These are phyloP conservation scores for Exophiala lecanii-corni DNA, from an alignment of 2,329 filamentous ascomycete species.

Conservation along the genomic window DNA sequence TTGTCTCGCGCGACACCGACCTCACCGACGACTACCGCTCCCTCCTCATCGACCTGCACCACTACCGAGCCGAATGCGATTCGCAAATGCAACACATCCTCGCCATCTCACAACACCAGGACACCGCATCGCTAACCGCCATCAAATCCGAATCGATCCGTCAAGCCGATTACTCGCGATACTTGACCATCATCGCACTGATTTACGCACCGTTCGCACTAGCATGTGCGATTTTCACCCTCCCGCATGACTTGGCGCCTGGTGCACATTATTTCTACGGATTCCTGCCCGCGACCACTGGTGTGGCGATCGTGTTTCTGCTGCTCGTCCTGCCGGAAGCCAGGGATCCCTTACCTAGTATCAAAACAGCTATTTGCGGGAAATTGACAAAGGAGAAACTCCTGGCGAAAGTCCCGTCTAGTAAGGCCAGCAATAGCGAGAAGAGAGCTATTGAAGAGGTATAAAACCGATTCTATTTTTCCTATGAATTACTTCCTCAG, in stretches of 20 bases:
- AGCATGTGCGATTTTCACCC: constrained; percentile 21
- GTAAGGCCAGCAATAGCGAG: constrained; percentile 3
- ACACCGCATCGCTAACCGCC: constrained; percentile 12
- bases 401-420: constrained; percentile 13
- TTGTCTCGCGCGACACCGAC: constrained; percentile 13
- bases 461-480: constrained; percentile 1
- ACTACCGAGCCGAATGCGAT: constrained; percentile 22
- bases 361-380: constrained; percentile 17
- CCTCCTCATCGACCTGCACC: constrained; percentile 21
- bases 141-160: constrained; percentile 16
- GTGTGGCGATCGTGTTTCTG: constrained; percentile 18
- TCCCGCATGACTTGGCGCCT: constrained; percentile 22
- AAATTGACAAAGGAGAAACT: constrained; percentile 18
- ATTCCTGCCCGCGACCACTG: constrained; percentile 19
- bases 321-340: constrained; percentile 21
- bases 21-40: constrained; percentile 20
- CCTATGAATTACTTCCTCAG: no score
- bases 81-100: constrained; percentile 22
- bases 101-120: constrained; percentile 18
- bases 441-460: constrained; percentile 18
- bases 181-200: constrained; percentile 20
- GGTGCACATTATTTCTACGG: constrained; percentile 21
- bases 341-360: constrained; percentile 17
- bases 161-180: constrained; percentile 22
- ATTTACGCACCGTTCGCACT: constrained; percentile 22